These are phyloP conservation scores for Hortaea sp. DNA, from an alignment of 2,329 filamentous ascomycete species.

Conservation along the genomic window DNA sequence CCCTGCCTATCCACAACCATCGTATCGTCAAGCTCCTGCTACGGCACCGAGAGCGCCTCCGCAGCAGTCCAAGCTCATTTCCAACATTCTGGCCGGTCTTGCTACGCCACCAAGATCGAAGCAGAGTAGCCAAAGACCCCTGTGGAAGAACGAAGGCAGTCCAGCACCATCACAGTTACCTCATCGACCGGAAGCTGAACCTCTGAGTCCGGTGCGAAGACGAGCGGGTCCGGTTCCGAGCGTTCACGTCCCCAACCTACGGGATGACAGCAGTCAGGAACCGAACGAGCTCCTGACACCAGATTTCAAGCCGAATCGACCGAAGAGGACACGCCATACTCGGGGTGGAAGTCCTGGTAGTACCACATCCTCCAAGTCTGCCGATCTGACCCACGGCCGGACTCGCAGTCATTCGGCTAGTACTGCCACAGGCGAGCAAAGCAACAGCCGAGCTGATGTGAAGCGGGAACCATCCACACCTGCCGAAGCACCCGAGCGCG, in stretches of 20 bases:
- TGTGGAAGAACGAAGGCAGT: conserved; percentile 22
- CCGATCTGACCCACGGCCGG: conserved; percentile 32
- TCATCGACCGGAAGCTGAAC: conserved; percentile 21
- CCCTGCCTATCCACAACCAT: background rate
- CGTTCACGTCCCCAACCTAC: too few species aligned
- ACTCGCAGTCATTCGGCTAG: conserved; percentile 41
- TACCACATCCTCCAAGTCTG: conserved; percentile 37
- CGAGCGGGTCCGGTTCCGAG: background rate
- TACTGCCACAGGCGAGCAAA: conserved; percentile 32
- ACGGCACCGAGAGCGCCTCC: conserved; percentile 15
- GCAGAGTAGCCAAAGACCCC: conserved; percentile 3
- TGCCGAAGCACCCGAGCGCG: conserved; percentile 31
- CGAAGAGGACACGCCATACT: background rate
- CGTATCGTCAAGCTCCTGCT: conserved; percentile 12
- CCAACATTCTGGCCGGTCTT: conserved; percentile 17
- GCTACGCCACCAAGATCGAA: conserved; percentile 16
- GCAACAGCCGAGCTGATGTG: conserved; percentile 28
- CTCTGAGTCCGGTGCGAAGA: conserved; percentile 23
- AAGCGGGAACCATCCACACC: conserved; percentile 40
- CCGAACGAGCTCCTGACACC: background rate
- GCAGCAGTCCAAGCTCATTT: conserved; percentile 9
- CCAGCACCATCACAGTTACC: conserved; percentile 16
- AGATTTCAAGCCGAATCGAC: background rate
- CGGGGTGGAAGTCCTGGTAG: conserved; percentile 25
- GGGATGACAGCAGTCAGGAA: background rate